A percentile compares a stretch with the other conserved stretches of the same genome.
These are phyloP conservation scores for Singerocomus rubriflavus DNA, from an alignment of 1,284 basidiomycete genomes.

Conservation along the genomic window DNA sequence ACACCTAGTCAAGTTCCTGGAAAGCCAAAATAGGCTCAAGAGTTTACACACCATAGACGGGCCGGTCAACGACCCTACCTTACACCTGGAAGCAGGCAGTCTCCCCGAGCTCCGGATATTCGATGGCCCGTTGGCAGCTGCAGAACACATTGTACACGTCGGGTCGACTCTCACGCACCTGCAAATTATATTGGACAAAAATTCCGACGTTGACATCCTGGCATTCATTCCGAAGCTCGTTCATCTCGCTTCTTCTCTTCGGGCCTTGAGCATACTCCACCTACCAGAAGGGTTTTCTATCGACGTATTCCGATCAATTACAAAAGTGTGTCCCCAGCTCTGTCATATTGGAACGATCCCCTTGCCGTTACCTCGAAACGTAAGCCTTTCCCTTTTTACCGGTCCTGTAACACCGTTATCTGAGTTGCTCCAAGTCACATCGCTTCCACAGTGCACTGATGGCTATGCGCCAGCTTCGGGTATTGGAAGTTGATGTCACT, in stretches of 20 bases:
- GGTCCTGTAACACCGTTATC: conserved; percentile 14
- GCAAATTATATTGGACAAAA: conserved; percentile 26
- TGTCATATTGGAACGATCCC: conserved; percentile 33
- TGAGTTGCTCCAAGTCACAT: conserved; percentile 27
- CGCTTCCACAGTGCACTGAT: conserved; percentile 26
- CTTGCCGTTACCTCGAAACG: conserved; percentile 31
- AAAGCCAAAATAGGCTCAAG: conserved; percentile 33
- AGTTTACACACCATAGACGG: conserved; percentile 29
- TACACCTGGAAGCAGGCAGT: conserved; percentile 29
- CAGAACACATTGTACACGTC: conserved; percentile 26
- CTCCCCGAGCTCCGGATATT: conserved; percentile 30
- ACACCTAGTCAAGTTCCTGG: conserved; percentile 32
- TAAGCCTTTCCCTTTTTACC: conserved; percentile 19
- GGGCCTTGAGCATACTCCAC: conserved; percentile 33
- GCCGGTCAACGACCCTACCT: conserved; percentile 21
- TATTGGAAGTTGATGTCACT: conserved; percentile 30
- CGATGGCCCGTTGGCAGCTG: conserved; percentile 28
- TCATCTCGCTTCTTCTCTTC: conserved; percentile 28
- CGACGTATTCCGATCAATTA: conserved; percentile 30
- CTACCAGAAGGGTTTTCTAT: conserved; percentile 29
- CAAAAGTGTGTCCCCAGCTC: conserved; percentile 32
- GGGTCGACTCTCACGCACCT: conserved; percentile 29
- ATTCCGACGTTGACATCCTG: conserved; percentile 24
- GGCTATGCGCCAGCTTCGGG: conserved; percentile 28
- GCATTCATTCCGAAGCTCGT: conserved; percentile 26